A percentile compares a stretch with the other conserved stretches of the same genome.
These are phyloP conservation scores for Phytophthora capsici DNA, from an alignment of 352 stramenopile species.

Conservation along the genomic window DNA sequence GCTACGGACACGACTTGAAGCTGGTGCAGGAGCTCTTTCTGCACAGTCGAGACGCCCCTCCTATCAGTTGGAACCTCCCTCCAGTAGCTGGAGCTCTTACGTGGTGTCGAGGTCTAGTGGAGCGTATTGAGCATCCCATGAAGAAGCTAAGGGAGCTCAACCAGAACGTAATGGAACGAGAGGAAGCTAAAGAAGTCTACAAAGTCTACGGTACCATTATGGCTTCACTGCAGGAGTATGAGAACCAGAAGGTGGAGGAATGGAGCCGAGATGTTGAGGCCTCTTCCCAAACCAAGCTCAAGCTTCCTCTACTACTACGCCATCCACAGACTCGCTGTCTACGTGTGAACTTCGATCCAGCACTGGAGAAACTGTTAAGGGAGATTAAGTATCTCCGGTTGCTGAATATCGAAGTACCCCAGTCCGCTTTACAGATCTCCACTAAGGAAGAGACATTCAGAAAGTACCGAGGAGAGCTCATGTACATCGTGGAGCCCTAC, in stretches of 20 bases:
- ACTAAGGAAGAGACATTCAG: conserved; percentile 96
- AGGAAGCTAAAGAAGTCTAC: conserved; percentile 98
- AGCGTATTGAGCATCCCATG: conserved; percentile 97
- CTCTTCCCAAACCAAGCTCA: conserved; percentile 95
- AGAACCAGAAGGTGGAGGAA: conserved; percentile 97
- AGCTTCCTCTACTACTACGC: conserved; percentile 93
- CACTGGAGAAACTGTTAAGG: conserved; percentile 95
- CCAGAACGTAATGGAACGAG: conserved; percentile 96
- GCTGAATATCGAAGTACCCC: conserved; percentile 94
- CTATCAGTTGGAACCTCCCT: conserved; percentile 95
- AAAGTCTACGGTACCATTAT: conserved; percentile 97
- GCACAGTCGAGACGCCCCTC: conserved; percentile 91
- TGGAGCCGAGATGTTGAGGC: conserved; percentile 96
- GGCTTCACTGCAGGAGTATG: conserved; percentile 96
- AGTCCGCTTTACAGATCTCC: conserved; percentile 95
- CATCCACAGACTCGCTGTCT: conserved; percentile 91
- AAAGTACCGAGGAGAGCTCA: conserved; percentile 95
- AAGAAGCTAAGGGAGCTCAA: conserved; percentile 97
- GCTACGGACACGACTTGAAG: conserved; percentile 96
- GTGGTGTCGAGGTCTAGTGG: conserved; percentile 96
- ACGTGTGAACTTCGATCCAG: conserved; percentile 97
- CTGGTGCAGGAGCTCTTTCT: conserved; percentile 98
- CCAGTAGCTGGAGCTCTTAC: conserved; percentile 95
- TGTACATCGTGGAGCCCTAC: conserved; percentile 98
- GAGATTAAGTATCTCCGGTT: conserved; percentile 99